These are phyloP conservation scores for Leishmania lainsoni DNA, from an alignment of 208 protist genomes.

Conservation along the genomic window DNA sequence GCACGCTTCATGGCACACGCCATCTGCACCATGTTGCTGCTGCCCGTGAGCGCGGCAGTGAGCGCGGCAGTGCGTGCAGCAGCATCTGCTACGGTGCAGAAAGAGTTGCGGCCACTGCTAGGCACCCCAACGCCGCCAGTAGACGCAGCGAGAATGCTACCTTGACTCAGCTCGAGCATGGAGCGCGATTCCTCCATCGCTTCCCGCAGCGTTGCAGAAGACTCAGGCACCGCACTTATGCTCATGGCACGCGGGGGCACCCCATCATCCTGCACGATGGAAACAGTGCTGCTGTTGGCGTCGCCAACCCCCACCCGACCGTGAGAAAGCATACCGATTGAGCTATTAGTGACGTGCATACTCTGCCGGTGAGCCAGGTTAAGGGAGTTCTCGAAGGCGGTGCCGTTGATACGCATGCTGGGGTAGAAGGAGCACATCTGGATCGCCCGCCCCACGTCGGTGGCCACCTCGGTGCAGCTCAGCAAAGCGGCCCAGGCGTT, in stretches of 20 bases:
- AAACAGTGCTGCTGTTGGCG: neutral
- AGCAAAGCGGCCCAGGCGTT: conserved; percentile 22
- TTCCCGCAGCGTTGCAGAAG: conserved; percentile 28
- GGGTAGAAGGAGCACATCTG: conserved; percentile 77
- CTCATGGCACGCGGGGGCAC: conserved; percentile 9
- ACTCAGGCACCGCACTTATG: conserved; percentile 20
- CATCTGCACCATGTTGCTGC: conserved; percentile 48
- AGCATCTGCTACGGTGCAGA: conserved; percentile 9
- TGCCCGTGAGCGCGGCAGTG: conserved; percentile 9
- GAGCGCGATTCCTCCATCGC: conserved; percentile 26
- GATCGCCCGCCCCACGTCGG: conserved; percentile 47
- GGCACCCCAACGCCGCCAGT: neutral
- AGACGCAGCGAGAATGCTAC: neutral
- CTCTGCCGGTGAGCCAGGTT: conserved; percentile 28
- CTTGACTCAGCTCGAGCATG: conserved; percentile 7
- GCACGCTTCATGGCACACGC: conserved; percentile 73
- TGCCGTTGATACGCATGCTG: conserved; percentile 67
- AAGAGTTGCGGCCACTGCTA: neutral
- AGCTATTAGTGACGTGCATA: conserved; percentile 5
- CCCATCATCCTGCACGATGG: neutral
- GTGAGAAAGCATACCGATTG: conserved; percentile 2
- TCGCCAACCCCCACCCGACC: neutral
- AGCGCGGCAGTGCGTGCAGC: conserved; percentile 10
- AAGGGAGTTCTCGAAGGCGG: conserved; percentile 77
- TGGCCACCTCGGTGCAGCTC: conserved; percentile 10